Base-by-base conservation (phyloP, 164 flowering plant genomes). In the Protea cynaroides region DNA sequence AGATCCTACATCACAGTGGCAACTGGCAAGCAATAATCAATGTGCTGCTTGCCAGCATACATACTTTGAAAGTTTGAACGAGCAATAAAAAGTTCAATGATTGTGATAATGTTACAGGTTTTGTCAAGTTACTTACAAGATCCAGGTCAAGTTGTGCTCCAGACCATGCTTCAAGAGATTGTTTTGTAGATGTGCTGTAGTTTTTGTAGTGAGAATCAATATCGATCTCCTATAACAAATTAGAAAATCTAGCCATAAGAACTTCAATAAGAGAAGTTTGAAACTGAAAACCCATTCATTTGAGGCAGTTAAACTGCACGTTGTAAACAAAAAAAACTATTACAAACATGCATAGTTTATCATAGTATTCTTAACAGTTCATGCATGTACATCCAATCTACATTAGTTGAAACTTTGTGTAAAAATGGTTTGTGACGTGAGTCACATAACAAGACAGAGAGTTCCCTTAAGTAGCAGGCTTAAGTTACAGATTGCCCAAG, bases 151-250 rank as follows among this genome's bases (percentile, higher is more conserved):
- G 76, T 77, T 86, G 83, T 75, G 81, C 68, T 67, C 82, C 87
- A 66, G 90, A 86, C 98, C 98, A 94, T 43, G 90, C 88, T 76
- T 89, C 96, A 70, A 94, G 95, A 60, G 96, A 90, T 23, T 68
- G 76, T 75, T 88, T 83, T 55, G 95, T 87, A 65, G 78, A 65
- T 44, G 68, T 23, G 59, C 90, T 83, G 76, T 86, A 90, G 63
- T 58, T 74, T 76, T 69, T 84, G 79, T 86, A 94, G 37, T 72
- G 79, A 58, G 88, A 70, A 73, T 83, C 81, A 72, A 94, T 79
- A 69, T 90, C 95, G 65, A 80, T 76, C 51, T 85, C 97, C 97
- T 90, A 67, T 70, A 75, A 36, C 73, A 63, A 23, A 53, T 56
- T 59, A 64, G 25, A 25, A 25, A 14, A 25, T 49, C 19, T 6